A percentile compares a stretch with the other conserved stretches of the same genome.
Conservation (phyloP, 129 eudicot species). For the Ambrosia artemisiifolia region DNA sequence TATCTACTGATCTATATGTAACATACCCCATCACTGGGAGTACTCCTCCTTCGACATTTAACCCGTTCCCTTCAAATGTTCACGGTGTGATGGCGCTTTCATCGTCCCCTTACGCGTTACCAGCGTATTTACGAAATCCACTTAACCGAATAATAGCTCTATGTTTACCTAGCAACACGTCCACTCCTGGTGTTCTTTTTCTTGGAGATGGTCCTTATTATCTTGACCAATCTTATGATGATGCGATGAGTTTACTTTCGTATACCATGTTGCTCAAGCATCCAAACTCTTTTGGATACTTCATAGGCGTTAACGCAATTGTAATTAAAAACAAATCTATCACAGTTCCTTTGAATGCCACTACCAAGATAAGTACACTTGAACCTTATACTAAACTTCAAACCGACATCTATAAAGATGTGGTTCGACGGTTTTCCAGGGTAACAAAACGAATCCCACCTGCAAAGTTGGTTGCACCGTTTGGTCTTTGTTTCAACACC, state of each 20-base stretch:
- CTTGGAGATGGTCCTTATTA: slow-evolving; percentile 11
- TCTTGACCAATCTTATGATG: neutral
- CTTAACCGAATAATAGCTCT: neutral
- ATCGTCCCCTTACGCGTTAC: neutral
- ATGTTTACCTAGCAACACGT: neutral
- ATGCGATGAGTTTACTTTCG: neutral
- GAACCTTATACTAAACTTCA: slow-evolving; percentile 15
- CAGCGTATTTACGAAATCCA: neutral
- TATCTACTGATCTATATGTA: neutral
- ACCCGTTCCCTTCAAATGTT: neutral
- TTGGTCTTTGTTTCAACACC: slow-evolving; percentile 16
- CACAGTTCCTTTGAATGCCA: neutral
- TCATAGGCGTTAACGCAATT: slow-evolving; percentile 1
- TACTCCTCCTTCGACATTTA: neutral
- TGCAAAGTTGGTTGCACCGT: neutral
- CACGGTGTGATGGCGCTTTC: slow-evolving; percentile 8
- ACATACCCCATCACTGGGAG: neutral
- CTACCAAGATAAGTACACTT: slow-evolving; percentile 13
- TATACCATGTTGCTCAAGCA: slow-evolving; percentile 4
- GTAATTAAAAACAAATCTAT: neutral
- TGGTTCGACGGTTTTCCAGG: neutral
- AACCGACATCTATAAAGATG: slow-evolving; percentile 1
- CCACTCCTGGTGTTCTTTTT: neutral
- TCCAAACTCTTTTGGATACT: slow-evolving; percentile 14
- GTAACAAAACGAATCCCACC: slow-evolving; percentile 15